These are phyloP conservation scores for Saccharomyces hybrid DNA, from an alignment of 1,139 yeast species.

Conservation along the genomic window DNA sequence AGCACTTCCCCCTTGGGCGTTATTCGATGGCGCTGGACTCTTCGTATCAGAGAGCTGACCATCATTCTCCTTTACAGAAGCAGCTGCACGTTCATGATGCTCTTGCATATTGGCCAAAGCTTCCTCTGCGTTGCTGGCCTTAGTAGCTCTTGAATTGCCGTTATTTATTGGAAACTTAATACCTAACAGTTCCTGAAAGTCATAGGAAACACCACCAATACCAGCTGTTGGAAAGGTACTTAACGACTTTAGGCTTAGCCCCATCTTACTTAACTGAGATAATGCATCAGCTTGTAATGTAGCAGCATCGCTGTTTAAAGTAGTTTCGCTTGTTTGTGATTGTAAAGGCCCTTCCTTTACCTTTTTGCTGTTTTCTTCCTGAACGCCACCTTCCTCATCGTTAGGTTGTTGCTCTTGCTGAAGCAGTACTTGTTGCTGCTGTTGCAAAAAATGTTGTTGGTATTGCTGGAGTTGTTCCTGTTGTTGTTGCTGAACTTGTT, in stretches of 20 bases:
- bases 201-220: constrained; percentile 32
- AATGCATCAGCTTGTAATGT: constrained; percentile 19
- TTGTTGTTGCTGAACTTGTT: constrained; percentile 19
- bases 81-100: constrained; percentile 19
- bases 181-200: constrained; percentile 30
- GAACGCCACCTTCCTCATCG: background rate
- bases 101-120: constrained; percentile 27
- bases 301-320: background rate
- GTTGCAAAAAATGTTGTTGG: background rate
- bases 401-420: constrained; percentile 10
- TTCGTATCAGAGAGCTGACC: background rate
- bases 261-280: constrained; percentile 20
- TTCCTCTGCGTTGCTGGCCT: constrained; percentile 24
- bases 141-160: constrained; percentile 16
- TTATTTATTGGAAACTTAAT: constrained; percentile 15
- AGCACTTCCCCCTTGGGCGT: background rate
- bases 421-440: constrained; percentile 6
- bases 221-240: constrained; percentile 31
- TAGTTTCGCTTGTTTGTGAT: background rate
- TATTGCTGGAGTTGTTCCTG: constrained; percentile 8
- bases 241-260: constrained; percentile 21
- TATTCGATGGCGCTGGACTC: background rate
- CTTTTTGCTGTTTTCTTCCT: background rate
- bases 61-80: background rate
- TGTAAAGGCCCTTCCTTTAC: background rate